Conservation (phyloP, 1,284 basidiomycete genomes). For the Ustilago curta region DNA sequence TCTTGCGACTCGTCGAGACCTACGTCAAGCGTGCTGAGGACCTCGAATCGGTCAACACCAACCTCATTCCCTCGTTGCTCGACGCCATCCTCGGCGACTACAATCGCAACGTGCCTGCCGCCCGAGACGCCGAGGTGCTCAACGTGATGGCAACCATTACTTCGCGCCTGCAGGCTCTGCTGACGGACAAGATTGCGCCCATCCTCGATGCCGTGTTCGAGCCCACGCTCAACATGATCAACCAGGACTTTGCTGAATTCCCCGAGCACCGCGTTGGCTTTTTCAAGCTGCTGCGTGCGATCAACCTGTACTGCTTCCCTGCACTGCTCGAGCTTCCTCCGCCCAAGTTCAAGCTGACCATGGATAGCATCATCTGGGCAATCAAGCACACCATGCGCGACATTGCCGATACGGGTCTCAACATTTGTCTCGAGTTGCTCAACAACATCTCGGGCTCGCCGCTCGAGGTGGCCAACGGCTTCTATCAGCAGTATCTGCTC, state of each 20-base stretch:
- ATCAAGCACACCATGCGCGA: conserved; percentile 99
- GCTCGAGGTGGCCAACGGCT: conserved; percentile 79
- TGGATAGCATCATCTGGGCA: conserved; percentile 99
- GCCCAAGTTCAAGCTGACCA: conserved; percentile 95
- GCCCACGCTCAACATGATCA: conserved; percentile 98
- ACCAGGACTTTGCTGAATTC: conserved; percentile 96
- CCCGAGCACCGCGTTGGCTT: conserved; percentile 98
- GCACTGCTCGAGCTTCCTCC: conserved; percentile 89
- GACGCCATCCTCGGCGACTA: conserved; percentile 98
- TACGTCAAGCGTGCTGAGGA: conserved; percentile 98
- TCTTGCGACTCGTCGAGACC: conserved; percentile 93
- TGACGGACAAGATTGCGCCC: conserved; percentile 95
- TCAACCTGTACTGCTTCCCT: conserved; percentile 95
- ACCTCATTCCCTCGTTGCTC: conserved; percentile 93
- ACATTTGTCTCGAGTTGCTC: conserved; percentile 90
- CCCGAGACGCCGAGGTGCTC: conserved; percentile 95
- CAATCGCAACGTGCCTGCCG: conserved; percentile 90
- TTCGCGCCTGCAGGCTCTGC: conserved; percentile 65
- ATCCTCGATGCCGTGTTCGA: conserved; percentile 98
- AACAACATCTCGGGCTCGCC: conserved; percentile 93
- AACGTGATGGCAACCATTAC: conserved; percentile 99
- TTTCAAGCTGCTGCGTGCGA: conserved; percentile 93
- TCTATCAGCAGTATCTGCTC: conserved; percentile 93
- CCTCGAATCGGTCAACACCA: conserved; percentile 88
- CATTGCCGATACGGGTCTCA: conserved; percentile 88